Percentiles rank a stretch among this genome's conserved stretches.
Conservation (phyloP, 176 grass and related monocot species). For the Tillandsia leiboldiana region DNA sequence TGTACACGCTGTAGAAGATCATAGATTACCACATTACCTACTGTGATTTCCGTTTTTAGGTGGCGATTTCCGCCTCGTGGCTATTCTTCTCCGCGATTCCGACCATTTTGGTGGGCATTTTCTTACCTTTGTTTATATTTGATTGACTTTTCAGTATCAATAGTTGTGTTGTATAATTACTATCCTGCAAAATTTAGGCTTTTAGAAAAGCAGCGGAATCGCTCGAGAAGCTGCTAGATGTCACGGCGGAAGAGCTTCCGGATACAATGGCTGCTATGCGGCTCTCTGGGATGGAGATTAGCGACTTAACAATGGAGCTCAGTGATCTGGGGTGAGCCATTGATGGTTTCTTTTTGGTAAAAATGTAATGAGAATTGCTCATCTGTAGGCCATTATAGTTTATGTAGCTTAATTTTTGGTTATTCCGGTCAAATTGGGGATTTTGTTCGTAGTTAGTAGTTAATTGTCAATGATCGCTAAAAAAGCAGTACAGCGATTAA, state of each 20-base stretch:
- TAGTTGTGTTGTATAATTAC: background rate
- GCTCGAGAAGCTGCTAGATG: constrained; percentile 46
- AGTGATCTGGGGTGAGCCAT: constrained; percentile 47
- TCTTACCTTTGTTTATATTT: background rate
- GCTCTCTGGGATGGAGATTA: constrained; percentile 48
- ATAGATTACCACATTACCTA: background rate
- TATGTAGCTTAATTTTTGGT: no score
- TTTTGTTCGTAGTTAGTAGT: no score
- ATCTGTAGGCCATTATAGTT: no score
- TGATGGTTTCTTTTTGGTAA: constrained; percentile 9
- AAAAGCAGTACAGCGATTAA: no score
- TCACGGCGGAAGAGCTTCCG: constrained; percentile 43
- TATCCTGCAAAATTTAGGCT: constrained; percentile 22
- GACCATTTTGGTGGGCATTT: constrained; percentile 39
- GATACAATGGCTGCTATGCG: constrained; percentile 63
- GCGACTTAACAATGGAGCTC: constrained; percentile 58
- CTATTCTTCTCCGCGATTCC: constrained; percentile 51
- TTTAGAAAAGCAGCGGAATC: constrained; percentile 49
- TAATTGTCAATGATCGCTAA: no score
- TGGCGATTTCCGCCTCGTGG: constrained; percentile 36
- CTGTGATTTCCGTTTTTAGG: constrained; percentile 26
- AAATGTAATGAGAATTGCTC: background rate
- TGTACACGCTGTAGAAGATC: no score
- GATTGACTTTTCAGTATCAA: background rate
- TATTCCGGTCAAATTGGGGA: no score